Conservation (phyloP, 1,284 basidiomycete species). For the Pisolithus thermaeus region DNA sequence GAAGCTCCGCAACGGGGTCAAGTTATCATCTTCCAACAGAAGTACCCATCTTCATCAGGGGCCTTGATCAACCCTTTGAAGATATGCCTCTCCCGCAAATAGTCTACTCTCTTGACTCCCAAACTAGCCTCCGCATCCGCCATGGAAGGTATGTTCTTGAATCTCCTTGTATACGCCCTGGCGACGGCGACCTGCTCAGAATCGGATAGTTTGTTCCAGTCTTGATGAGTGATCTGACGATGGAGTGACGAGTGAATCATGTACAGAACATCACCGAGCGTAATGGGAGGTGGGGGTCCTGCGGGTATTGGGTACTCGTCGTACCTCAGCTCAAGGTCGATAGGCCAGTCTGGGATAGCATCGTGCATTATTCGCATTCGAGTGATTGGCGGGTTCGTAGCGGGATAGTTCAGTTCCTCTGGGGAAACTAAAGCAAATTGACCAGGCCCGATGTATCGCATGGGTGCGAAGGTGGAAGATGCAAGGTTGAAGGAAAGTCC, state of each 20-base stretch:
- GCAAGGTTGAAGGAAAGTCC: slow-evolving; percentile 56
- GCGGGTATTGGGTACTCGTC: slow-evolving; percentile 11
- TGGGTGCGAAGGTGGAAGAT: slow-evolving; percentile 38
- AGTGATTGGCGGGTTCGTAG: slow-evolving; percentile 53
- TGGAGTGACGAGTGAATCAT: slow-evolving; percentile 49
- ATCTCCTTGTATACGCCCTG: slow-evolving; percentile 52
- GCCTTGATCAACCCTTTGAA: slow-evolving; percentile 51
- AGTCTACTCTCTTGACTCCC: slow-evolving; percentile 58
- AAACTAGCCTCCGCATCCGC: slow-evolving; percentile 40
- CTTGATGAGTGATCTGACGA: slow-evolving; percentile 46
- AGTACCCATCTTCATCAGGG: slow-evolving; percentile 31
- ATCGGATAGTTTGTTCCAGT: slow-evolving; percentile 45
- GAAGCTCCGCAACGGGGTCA: too few relatives aligned
- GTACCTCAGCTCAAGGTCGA: slow-evolving; percentile 43
- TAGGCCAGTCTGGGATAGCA: slow-evolving; percentile 53
- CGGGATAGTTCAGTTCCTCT: slow-evolving; percentile 45
- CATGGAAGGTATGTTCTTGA: slow-evolving; percentile 34
- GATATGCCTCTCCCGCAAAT: slow-evolving; percentile 42
- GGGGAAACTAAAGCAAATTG: slow-evolving; percentile 32
- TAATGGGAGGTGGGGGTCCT: slow-evolving; percentile 44
- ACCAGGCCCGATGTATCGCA: slow-evolving; percentile 33
- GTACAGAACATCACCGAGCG: slow-evolving; percentile 51
- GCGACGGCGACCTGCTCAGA: slow-evolving; percentile 40
- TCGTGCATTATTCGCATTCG: slow-evolving; percentile 55
- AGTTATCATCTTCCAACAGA: slow-evolving; percentile 35